Evolutionary conservation across 371 early-diverging fungal genomes (phyloP).

Genomic region (Dentiscutata heterogama): DNA sequence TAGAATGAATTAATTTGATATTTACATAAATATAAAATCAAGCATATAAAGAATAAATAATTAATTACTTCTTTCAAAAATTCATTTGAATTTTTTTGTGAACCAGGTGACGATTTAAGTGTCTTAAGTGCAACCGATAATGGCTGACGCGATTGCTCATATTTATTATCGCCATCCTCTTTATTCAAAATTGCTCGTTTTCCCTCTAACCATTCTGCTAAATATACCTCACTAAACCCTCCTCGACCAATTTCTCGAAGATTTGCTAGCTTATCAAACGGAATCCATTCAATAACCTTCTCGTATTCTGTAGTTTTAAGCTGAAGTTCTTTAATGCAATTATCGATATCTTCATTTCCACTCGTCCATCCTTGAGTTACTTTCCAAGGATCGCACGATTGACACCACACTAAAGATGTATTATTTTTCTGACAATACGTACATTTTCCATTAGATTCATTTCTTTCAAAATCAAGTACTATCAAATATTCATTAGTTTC

Average conservation of each 20-base stretch:
- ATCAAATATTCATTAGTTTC: too few relatives aligned
- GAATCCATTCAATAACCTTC: slow-evolving; percentile 16
- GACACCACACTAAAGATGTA: slow-evolving; percentile 19
- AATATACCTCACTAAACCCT: neutral
- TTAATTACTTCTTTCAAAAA: slow-evolving; percentile 5
- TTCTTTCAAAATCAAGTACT: too few relatives aligned
- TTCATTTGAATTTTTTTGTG: neutral
- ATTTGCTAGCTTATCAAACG: neutral
- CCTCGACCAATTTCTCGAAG: neutral
- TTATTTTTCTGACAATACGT: neutral
- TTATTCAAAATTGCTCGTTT: slow-evolving; percentile 3
- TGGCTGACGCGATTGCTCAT: neutral
- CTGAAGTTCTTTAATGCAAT: neutral
- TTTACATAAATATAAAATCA: neutral
- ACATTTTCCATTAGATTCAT: too few relatives aligned
- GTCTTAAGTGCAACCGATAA: slow-evolving; percentile 24
- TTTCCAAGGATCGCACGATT: slow-evolving; percentile 6
- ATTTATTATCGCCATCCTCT: too few relatives aligned
- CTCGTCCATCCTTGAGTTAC: slow-evolving; percentile 25
- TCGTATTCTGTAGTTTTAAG: neutral
- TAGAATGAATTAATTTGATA: neutral
- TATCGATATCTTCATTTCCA: slow-evolving; percentile 24
- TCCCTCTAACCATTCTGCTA: slow-evolving; percentile 1
- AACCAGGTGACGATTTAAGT: neutral
- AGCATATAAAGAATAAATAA: neutral